Base-by-base conservation (phyloP, 2,329 filamentous ascomycete genomes). In the Escovopsis sp. region DNA sequence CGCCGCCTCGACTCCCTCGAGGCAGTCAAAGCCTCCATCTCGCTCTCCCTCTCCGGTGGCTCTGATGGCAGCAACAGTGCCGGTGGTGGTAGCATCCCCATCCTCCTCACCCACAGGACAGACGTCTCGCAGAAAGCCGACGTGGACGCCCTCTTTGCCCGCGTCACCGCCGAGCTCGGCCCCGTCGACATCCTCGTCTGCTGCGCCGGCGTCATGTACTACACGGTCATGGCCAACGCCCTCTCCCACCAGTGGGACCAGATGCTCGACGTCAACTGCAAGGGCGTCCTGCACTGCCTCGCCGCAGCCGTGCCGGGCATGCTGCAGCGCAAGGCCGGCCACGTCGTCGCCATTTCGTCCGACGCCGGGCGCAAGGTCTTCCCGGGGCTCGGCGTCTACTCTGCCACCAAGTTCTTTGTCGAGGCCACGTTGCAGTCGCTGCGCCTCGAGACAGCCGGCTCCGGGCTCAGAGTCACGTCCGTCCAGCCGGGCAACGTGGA, bases 201-300 rank as follows among this genome's bases (percentile, higher is more conserved):
- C 28, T 84, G 80, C 48, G 83, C 82, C 0, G 82, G 82, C 26
- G 82, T 88, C 51, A 88, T 88, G 82, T 88, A 88, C 61, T 88
- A 76, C 58, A 87, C 82, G 36, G 76, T 87, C 75, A 87, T 88
- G 82, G 72, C 76, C 38, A 87, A 86, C 51, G 68, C 63, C 13
- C 69, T 79, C 43, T 70, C 64, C 0, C 78, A 82, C 5, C 76
- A 88, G 47, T 88, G 82, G 82, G 76, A 86, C 43, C 77, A 72
- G 39, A 87, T 81, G 0, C 80, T 88, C 29, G 82, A 87, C 47
- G 79, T 88, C 45, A 88, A 88, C 61, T 87, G 82, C 72, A 87
- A 87, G 58, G 82, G 82, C 27, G 66, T 88, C 2, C 61, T 87
- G 36, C 69, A 88, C 62, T 77, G 75, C 44, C 65, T 88, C 3